Evolutionary conservation across 495 filamentous ascomycete genomes (phyloP).

Genomic region (Penicillium fimorum): DNA sequence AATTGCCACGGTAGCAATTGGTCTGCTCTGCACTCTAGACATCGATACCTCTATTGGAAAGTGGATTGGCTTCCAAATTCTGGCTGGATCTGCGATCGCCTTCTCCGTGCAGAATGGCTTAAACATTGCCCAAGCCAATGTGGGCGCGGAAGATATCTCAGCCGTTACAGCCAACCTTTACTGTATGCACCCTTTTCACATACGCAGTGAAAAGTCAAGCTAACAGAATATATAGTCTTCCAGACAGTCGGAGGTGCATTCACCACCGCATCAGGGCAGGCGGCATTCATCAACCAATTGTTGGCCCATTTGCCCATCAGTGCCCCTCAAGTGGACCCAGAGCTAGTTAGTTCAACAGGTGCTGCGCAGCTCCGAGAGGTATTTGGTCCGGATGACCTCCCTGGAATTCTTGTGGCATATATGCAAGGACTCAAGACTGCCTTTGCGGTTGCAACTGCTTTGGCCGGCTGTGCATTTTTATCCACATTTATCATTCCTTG

Average conservation of each 20-base stretch:
- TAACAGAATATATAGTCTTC: constrained; percentile 22
- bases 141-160: not conserved
- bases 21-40: constrained; percentile 56
- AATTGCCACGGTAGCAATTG: constrained; percentile 50
- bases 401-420: not conserved
- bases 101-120: not conserved
- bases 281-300: constrained; percentile 40
- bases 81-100: constrained; percentile 45
- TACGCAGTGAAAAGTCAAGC: not conserved
- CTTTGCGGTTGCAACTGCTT: not conserved
- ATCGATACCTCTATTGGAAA: constrained; percentile 15
- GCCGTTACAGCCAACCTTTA: not conserved
- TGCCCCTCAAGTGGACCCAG: not conserved
- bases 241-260: constrained; percentile 46
- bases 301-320: not conserved
- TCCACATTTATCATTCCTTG: not conserved
- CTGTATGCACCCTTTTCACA: not conserved
- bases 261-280: constrained; percentile 40
- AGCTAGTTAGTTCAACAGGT: not conserved
- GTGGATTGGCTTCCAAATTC: constrained; percentile 67
- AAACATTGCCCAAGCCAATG: not conserved
- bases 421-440: not conserved
- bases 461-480: not conserved
- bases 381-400: not conserved
- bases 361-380: not conserved